These are phyloP conservation scores for Diplosphaera chodatii DNA, from an alignment of 139 green algal species.

Conservation along the genomic window DNA sequence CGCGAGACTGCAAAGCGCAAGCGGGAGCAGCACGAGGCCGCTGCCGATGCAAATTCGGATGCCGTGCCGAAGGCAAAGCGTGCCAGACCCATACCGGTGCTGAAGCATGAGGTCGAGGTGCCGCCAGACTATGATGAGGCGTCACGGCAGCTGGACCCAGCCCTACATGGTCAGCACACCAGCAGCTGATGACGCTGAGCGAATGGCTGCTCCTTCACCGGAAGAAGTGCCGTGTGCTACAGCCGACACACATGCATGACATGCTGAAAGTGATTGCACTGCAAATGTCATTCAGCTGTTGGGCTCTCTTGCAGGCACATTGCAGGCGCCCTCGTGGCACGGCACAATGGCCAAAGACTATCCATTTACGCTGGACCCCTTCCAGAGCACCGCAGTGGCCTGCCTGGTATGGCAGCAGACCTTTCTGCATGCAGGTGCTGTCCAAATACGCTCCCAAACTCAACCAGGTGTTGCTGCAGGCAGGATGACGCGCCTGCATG, in stretches of 20 bases:
- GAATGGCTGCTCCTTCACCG: too few species aligned
- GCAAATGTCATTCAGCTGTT: background rate
- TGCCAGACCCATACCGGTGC: slow-evolving; percentile 6
- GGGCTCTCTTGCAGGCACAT: slow-evolving; percentile 58
- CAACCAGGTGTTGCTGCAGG: too few species aligned
- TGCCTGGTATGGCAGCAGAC: too few species aligned
- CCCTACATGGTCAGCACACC: slow-evolving; percentile 26
- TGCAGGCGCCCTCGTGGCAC: slow-evolving; percentile 56
- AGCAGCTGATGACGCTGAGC: too few species aligned
- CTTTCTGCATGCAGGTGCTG: too few species aligned
- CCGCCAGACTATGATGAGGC: slow-evolving; percentile 46
- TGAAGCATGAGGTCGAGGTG: slow-evolving; percentile 57
- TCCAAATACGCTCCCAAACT: too few species aligned
- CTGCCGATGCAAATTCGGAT: background rate
- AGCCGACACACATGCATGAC: too few species aligned
- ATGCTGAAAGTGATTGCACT: too few species aligned
- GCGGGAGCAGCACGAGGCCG: slow-evolving; percentile 24
- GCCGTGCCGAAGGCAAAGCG: slow-evolving; percentile 1
- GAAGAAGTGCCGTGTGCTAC: too few species aligned
- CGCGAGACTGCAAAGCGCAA: slow-evolving; percentile 56
- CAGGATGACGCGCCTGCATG: too few species aligned
- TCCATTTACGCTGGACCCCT: slow-evolving; percentile 85
- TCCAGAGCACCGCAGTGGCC: slow-evolving; percentile 73
- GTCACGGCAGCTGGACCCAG: slow-evolving; percentile 28
- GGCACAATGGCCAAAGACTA: slow-evolving; percentile 71